Conservation (phyloP, 2,329 filamentous ascomycete genomes). For the Microsporum canis region DNA sequence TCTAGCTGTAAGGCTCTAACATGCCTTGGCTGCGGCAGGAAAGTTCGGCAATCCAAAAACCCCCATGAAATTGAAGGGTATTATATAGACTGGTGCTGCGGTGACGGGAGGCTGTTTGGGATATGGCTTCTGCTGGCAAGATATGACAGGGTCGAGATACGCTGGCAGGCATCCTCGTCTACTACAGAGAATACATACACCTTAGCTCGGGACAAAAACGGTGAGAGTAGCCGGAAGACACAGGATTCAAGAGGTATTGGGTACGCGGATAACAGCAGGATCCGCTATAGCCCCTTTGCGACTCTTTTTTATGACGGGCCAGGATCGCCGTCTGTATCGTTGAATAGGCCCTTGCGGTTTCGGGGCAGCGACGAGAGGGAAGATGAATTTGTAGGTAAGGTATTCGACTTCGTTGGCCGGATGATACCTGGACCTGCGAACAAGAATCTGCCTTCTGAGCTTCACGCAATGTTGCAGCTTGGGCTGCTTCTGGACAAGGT, state of each 20-base stretch:
- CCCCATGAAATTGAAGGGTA: constrained; percentile 5
- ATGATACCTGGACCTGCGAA: constrained; percentile 9
- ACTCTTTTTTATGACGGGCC: constrained; percentile 6
- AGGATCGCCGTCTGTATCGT: not conserved
- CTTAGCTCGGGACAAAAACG: not conserved
- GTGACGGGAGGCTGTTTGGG: constrained; percentile 22
- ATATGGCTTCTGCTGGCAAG: constrained; percentile 31
- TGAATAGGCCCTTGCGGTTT: constrained; percentile 7
- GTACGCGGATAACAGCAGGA: constrained; percentile 8
- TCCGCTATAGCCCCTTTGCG: constrained; percentile 5
- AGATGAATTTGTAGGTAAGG: constrained; percentile 19
- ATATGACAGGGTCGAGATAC: constrained; percentile 23
- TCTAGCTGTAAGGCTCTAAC: constrained; percentile 7
- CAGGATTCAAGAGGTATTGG: constrained; percentile 12
- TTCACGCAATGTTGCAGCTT: constrained; percentile 26
- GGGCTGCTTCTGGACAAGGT: constrained; percentile 29
- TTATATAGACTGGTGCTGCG: constrained; percentile 26
- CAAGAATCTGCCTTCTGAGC: constrained; percentile 19
- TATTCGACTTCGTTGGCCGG: constrained; percentile 18
- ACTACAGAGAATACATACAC: not conserved
- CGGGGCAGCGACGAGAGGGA: constrained; percentile 9
- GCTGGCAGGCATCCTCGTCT: constrained; percentile 5
- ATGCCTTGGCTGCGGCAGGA: constrained; percentile 12
- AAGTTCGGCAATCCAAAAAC: not conserved
- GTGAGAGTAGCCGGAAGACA: constrained; percentile 8